Evolutionary conservation across 805 yeast genomes (phyloP).

Genomic region (Metschnikowia picachoensis): DNA sequence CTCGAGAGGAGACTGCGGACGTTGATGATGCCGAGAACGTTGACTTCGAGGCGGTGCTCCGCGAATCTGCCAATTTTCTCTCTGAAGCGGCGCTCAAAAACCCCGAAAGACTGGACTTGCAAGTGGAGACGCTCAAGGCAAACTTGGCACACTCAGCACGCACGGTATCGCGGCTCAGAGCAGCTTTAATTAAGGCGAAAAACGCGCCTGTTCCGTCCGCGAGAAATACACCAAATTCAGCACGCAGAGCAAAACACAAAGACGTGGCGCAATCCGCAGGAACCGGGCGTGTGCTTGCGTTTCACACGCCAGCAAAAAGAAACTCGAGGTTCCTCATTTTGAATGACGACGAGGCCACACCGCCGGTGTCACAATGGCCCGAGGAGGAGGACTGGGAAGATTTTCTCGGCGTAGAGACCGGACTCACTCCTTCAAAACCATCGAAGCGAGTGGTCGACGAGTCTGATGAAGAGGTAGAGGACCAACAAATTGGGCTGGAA

Average conservation of each 20-base stretch:
- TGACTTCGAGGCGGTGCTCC: slow-evolving; percentile 32
- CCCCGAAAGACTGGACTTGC: slow-evolving; percentile 45
- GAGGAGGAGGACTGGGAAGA: slow-evolving; percentile 35
- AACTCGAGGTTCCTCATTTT: slow-evolving; percentile 30
- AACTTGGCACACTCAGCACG: slow-evolving; percentile 63
- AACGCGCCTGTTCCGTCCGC: slow-evolving; percentile 18
- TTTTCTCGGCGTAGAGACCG: slow-evolving; percentile 29
- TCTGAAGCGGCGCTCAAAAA: slow-evolving; percentile 26
- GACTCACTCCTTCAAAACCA: slow-evolving; percentile 22
- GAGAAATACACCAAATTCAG: slow-evolving; percentile 23
- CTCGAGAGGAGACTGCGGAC: neutral
- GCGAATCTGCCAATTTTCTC: slow-evolving; percentile 21
- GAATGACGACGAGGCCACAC: slow-evolving; percentile 20
- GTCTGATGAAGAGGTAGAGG: slow-evolving; percentile 9
- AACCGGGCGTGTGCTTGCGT: slow-evolving; percentile 21
- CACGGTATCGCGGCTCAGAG: slow-evolving; percentile 57
- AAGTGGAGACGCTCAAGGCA: slow-evolving; percentile 61
- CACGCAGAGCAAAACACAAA: slow-evolving; percentile 14
- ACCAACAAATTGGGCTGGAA: slow-evolving; percentile 6
- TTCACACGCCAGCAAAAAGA: slow-evolving; percentile 34
- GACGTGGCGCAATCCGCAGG: slow-evolving; percentile 10
- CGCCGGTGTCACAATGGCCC: slow-evolving; percentile 14
- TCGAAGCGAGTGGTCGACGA: slow-evolving; percentile 18
- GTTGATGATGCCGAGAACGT: slow-evolving; percentile 19
- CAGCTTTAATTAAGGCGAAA: slow-evolving; percentile 43